phyloP scores from a whole-genome alignment of 2,329 filamentous ascomycete species.

The Dactylonectria estremocensis region DNA sequence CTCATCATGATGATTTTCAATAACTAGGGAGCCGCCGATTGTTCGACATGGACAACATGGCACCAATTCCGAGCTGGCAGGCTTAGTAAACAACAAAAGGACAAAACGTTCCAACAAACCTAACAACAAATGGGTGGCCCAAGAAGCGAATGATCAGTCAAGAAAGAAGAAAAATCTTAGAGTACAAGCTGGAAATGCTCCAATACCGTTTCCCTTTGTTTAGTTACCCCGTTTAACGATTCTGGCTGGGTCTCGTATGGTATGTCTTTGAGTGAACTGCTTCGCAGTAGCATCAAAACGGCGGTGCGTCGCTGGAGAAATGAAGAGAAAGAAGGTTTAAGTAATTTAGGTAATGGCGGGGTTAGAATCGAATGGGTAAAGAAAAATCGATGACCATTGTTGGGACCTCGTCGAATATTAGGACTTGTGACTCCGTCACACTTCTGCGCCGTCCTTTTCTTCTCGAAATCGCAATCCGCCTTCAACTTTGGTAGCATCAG shows the following conservation, averaged over 20 bases:
- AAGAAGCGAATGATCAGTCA: constrained; percentile 31
- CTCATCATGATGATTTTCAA: too few species aligned
- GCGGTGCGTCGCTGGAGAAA: constrained; percentile 18
- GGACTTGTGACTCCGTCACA: constrained; percentile 49
- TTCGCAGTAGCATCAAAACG: constrained; percentile 14
- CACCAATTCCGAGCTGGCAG: too few species aligned
- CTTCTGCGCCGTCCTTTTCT: constrained; percentile 70
- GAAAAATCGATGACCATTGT: constrained; percentile 3
- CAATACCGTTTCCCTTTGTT: constrained; percentile 25
- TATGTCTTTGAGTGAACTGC: constrained; percentile 22
- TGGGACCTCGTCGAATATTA: not conserved
- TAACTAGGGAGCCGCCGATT: too few species aligned
- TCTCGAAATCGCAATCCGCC: constrained; percentile 73
- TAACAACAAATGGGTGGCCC: constrained; percentile 22
- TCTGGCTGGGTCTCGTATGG: constrained; percentile 22
- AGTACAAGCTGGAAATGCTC: constrained; percentile 34
- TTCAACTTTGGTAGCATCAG: constrained; percentile 78
- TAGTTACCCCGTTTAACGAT: constrained; percentile 16
- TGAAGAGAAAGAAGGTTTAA: constrained; percentile 16
- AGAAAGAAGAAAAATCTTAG: constrained; percentile 31
- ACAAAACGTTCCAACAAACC: constrained; percentile 30
- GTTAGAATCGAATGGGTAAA: constrained; percentile 13
- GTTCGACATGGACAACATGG: too few species aligned
- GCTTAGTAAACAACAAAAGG: constrained; percentile 30
- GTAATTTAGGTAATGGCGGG: constrained; percentile 18